Base-by-base conservation (phyloP, 2,329 filamentous ascomycete genomes). In the Nothomitra cinnamomea region DNA sequence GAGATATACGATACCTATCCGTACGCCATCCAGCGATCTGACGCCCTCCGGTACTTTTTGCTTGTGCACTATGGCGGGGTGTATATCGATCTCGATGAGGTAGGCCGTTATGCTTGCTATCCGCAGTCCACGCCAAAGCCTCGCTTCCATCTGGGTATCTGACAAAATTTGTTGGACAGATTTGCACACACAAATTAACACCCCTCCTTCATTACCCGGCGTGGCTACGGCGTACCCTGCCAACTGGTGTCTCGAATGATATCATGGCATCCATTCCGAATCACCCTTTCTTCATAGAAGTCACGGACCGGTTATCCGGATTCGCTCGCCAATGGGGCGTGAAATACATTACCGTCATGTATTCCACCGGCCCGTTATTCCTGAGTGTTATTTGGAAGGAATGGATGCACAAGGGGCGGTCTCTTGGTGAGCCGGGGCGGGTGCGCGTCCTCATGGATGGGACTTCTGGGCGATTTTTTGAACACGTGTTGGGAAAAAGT, bases 241-340 rank as follows among this genome's bases (percentile, higher is more conserved):
- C 85, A 1, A 88, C 85, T 1, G 85, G 85, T 57, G 85, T 89
- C 60, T 85, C 80, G 59, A 89, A 89, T 69, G 85, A 89, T 61
- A 81, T 82, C 41, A 87, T 89, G 83, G 83, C 83, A 50, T 70
- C 83, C n/a, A 73, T 85, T 0, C 79, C 82, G 0, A 74, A 79
- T 56, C 85, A 89, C 60, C 83, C 83, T 0, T 86, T 86, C 70
- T 87, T 87, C 71, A 70, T 80, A 51, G 72, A 75, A 50, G 80
- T 83, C 40, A 83, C 87, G 60, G 75, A 83, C 57, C 72, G 75
- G 12, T 70, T 89, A n/a, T 4, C 5, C 5, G 28, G 28, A 10
- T 86, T 85, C 66, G 75, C 85, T 62, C 74, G 78, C 56, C 77
- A 77, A 58, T 89, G 83, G 83, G 62, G 79, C 40, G 64, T 82